Conservation (phyloP, 768 basidiomycete genomes). For the Lactarius indigo region DNA sequence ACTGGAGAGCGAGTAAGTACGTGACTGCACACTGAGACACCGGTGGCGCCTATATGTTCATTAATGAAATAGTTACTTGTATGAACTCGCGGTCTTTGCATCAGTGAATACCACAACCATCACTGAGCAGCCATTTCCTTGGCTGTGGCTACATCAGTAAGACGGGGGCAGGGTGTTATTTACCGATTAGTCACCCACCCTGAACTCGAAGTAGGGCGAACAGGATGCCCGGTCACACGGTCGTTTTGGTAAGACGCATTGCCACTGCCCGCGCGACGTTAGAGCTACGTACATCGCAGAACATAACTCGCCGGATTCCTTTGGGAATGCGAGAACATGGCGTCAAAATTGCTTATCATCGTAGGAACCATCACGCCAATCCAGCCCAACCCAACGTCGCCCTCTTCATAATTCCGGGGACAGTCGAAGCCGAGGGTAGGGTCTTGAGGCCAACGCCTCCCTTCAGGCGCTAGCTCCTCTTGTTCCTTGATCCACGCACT, state of each 20-base stretch:
- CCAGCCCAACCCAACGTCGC: neutral
- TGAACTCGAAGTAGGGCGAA: neutral
- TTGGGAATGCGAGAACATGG: neutral
- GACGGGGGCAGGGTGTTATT: neutral
- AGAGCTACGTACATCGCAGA: neutral
- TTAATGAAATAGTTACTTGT: neutral
- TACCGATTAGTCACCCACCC: neutral
- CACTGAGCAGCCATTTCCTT: neutral
- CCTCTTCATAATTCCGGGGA: neutral
- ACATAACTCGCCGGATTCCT: slow-evolving; percentile 5
- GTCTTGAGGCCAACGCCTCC: neutral
- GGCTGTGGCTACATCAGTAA: neutral
- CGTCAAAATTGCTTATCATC: neutral
- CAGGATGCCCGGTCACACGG: neutral
- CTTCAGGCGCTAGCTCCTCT: neutral
- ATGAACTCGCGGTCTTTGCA: neutral
- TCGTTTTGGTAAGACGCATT: neutral
- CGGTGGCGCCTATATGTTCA: neutral
- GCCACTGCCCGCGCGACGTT: neutral
- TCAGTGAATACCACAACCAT: slow-evolving; percentile 2
- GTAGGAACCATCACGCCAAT: slow-evolving; percentile 6
- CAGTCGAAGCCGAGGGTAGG: neutral
- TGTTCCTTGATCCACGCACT: slow-evolving; percentile 13
- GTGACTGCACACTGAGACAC: neutral
- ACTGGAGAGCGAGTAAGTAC: neutral